Evolutionary conservation across 148 eudicot genomes (phyloP).

Genomic region (Camellia sinensis): DNA sequence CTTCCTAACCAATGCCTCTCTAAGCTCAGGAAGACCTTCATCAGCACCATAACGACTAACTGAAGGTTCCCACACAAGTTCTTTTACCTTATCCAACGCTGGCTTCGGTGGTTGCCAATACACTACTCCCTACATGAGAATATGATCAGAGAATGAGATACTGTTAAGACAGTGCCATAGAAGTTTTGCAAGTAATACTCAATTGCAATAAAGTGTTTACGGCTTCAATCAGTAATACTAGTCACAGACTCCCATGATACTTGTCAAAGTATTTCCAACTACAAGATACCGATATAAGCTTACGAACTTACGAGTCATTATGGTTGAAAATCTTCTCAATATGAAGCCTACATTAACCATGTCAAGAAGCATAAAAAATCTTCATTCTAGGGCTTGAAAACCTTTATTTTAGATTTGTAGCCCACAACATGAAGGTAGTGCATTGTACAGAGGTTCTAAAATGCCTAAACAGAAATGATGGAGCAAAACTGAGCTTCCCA

Average conservation of each 20-base stretch:
- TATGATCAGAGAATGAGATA: constrained; percentile 11
- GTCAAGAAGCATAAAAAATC: neutral
- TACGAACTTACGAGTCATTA: neutral
- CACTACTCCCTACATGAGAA: constrained; percentile 75
- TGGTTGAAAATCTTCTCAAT: neutral
- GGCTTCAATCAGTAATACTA: neutral
- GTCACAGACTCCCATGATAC: neutral
- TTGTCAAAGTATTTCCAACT: neutral
- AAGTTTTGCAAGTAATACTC: constrained; percentile 4
- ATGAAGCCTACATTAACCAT: neutral
- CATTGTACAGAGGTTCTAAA: neutral
- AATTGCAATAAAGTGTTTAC: neutral
- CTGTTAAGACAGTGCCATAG: constrained; percentile 4
- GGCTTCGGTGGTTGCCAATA: constrained; percentile 92
- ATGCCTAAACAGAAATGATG: neutral
- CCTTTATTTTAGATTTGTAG: neutral
- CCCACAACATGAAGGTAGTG: neutral
- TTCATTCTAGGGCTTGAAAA: neutral
- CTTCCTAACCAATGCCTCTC: constrained; percentile 74
- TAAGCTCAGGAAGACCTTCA: constrained; percentile 95
- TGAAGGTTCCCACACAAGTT: constrained; percentile 78
- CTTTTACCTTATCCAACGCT: constrained; percentile 70
- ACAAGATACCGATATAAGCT: neutral
- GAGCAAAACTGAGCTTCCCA: neutral
- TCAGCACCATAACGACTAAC: constrained; percentile 90